Evolutionary conservation across 768 basidiomycete genomes (phyloP), one percentile per base, ranked within the genome.

Genomic region (Boletus bicolor): DNA sequence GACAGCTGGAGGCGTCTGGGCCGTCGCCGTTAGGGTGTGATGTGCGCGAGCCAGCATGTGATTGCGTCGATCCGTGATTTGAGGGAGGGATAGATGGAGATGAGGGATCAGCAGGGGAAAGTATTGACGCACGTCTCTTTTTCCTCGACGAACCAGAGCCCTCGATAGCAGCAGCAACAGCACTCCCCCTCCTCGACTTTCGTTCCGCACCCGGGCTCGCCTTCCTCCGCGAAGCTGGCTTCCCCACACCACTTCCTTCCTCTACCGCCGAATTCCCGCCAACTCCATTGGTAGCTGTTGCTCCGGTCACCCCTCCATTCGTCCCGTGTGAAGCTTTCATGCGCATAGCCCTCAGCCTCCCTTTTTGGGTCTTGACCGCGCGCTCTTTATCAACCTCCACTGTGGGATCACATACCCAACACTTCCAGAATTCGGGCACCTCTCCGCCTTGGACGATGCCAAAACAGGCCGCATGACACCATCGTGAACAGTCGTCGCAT

Each of bases 401-500:
- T 14, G 62, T 44, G 5, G 84, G 79, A 54, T 77, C 72, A 64
- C 90, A 91, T 6, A 76, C 65, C 79, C 89, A 89, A 70, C 93
- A 97, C 24, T 73, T 71, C 78, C 89, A 93, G 54, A 85, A 81
- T 45, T 93, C 90, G 1, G 89, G 87, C 0, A 89, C 85, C 43
- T 72, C 61, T 7, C 68, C 68, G 5, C 76, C 80, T 50, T 79
- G 72, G 12, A 76, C 72, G 58, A 89, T 85, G 45, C 76, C 81
- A 61, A 88, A 89, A 72, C 93, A 94, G 8, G 82, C 84, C 7
- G 82, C 85, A 72, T 95, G 93, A 62, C 86, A 87, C 91, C 93
- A 94, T 38, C 86, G 80, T 21, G 79, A 80, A 67, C 93, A 95
- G 47, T 75, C 68, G 69, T 94, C 93, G 73, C 93, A 95, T 10